Percentiles rank a stretch among this genome's conserved stretches.
Evolutionary conservation across 2,329 filamentous ascomycete genomes (phyloP).

Genomic region (Paramyrothecium roridum): DNA sequence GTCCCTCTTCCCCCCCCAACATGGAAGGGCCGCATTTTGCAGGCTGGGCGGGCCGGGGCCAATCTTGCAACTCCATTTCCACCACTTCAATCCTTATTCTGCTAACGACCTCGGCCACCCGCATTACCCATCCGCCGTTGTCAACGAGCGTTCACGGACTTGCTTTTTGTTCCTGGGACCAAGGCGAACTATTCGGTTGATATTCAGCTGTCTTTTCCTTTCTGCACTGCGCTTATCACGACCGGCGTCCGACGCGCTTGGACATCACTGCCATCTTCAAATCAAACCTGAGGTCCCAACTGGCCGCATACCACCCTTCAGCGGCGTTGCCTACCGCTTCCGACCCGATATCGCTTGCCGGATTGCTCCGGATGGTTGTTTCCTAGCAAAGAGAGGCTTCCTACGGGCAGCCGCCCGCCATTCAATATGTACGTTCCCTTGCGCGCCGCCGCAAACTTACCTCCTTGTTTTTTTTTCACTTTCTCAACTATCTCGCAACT

Average conservation of each 20-base stretch:
- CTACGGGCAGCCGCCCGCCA: constrained; percentile 14
- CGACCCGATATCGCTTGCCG: not conserved
- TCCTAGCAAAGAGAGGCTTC: constrained; percentile 6
- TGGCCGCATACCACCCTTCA: not conserved
- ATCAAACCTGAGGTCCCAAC: not conserved
- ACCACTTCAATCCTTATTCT: not conserved
- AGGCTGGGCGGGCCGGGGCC: not conserved
- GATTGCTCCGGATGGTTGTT: constrained; percentile 13
- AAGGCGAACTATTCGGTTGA: not conserved
- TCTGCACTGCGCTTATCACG: not conserved
- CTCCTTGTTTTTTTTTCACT: not conserved
- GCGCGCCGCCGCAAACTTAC: not conserved
- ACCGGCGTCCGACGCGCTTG: not conserved
- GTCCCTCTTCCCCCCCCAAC: not conserved
- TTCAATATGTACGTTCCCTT: constrained; percentile 16
- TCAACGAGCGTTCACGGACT: not conserved
- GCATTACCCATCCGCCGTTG: not conserved
- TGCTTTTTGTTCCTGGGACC: not conserved
- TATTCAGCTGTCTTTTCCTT: not conserved
- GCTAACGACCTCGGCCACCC: not conserved
- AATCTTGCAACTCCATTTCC: not conserved
- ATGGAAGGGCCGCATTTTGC: not conserved
- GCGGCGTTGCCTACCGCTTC: no score
- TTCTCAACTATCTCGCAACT: not conserved
- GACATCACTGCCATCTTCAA: not conserved